Conservation (phyloP, 116 monocot species). For the Thalassia testudinum region DNA sequence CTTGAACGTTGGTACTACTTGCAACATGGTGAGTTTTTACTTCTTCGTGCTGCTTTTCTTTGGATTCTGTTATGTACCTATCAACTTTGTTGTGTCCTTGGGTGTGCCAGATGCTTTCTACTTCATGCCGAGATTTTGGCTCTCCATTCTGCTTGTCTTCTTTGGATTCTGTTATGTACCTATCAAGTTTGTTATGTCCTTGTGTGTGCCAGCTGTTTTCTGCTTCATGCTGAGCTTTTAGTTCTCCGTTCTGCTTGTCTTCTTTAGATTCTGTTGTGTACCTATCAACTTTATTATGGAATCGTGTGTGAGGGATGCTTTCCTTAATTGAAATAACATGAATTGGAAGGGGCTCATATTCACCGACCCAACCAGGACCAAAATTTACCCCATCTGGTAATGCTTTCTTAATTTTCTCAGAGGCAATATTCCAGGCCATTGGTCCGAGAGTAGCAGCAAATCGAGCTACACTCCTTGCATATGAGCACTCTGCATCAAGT, state of each 20-base stretch:
- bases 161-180: slow-evolving; percentile 1
- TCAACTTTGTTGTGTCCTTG: neutral
- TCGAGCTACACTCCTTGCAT: slow-evolving; percentile 34
- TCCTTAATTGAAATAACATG: slow-evolving; percentile 22
- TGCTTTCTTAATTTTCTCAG: slow-evolving; percentile 14
- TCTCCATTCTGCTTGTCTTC: neutral
- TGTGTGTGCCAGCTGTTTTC: neutral
- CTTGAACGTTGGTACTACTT: too few species aligned
- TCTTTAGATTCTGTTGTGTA: slow-evolving; percentile 1
- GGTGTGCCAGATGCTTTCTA: neutral
- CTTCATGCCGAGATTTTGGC: neutral
- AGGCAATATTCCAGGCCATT: slow-evolving; percentile 26
- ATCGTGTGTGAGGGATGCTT: slow-evolving; percentile 3
- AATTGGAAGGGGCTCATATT: slow-evolving; percentile 45
- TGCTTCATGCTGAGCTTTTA: neutral
- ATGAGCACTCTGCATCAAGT: slow-evolving; percentile 19
- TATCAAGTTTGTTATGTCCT: neutral
- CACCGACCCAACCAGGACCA: slow-evolving; percentile 40
- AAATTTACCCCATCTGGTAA: slow-evolving; percentile 26
- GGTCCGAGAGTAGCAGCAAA: slow-evolving; percentile 28
- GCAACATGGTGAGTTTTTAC: too few species aligned
- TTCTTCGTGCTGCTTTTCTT: neutral
- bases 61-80: slow-evolving; percentile 1
- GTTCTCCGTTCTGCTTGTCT: neutral
- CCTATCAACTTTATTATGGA: neutral